phyloP scores from a whole-genome alignment of 768 basidiomycete species.

The Hortiboletus flavorubellus region DNA sequence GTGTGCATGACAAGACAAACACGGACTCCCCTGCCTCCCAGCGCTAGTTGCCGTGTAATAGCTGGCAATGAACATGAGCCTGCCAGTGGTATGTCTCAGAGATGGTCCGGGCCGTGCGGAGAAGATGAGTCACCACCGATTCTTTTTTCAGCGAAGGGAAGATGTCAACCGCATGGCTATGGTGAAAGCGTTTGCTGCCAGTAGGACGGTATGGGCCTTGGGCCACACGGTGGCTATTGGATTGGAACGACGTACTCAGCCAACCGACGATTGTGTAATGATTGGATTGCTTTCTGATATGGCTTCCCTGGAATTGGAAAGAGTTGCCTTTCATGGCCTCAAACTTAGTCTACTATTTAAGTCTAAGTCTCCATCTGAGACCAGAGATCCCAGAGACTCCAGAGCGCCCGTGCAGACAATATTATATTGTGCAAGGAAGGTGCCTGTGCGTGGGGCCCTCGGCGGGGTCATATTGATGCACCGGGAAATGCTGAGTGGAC shows the following conservation, averaged over 20 bases:
- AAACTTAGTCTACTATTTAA: too few species aligned
- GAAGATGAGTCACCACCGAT: neutral
- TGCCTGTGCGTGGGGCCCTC: too few species aligned
- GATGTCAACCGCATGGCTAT: conserved; percentile 4
- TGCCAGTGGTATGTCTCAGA: conserved; percentile 13
- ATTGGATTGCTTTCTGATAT: too few species aligned
- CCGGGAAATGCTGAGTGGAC: neutral
- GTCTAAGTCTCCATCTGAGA: too few species aligned
- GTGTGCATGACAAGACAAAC: conserved; percentile 7
- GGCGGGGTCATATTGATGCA: too few species aligned
- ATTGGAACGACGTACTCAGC: neutral
- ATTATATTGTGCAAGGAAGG: neutral
- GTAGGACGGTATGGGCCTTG: too few species aligned
- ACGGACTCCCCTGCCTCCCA: conserved; percentile 6
- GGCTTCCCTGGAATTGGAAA: too few species aligned
- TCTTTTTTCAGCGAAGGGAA: conserved; percentile 17
- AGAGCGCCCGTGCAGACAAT: neutral
- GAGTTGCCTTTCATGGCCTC: too few species aligned
- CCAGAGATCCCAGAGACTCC: too few species aligned
- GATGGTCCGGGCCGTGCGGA: neutral
- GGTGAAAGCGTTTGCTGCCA: neutral
- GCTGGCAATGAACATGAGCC: conserved; percentile 27
- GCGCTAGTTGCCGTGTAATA: conserved; percentile 27
- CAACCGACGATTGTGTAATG: too few species aligned
- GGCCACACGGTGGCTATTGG: too few species aligned